phyloP scores from a whole-genome alignment of 306 rosid genomes.

The Geum urbanum region DNA sequence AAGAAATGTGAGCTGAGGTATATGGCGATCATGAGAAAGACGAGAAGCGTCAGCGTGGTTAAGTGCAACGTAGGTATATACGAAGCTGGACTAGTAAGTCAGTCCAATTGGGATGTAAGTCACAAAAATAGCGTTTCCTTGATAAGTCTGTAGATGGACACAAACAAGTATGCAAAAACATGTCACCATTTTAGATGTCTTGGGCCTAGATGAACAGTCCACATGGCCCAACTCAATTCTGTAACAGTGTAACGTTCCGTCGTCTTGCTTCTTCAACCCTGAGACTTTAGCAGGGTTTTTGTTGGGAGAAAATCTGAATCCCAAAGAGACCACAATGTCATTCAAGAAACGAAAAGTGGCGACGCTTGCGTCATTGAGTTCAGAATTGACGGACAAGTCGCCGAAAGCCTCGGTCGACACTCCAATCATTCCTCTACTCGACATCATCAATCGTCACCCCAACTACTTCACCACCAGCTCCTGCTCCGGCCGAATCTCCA shows the following conservation, averaged over 20 bases:
- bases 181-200: too few species aligned
- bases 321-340: slow-evolving; percentile 33
- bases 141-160: too few species aligned
- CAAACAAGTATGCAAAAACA: too few species aligned
- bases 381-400: slow-evolving; percentile 64
- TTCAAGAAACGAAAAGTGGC: slow-evolving; percentile 77
- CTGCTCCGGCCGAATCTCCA: slow-evolving; percentile 87
- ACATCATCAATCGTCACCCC: slow-evolving; percentile 59
- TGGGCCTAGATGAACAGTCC: background rate
- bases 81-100: too few species aligned
- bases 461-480: slow-evolving; percentile 87
- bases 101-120: too few species aligned
- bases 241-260: too few species aligned
- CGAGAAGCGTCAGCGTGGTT: fast-evolving
- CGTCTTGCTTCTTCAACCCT: background rate
- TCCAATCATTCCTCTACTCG: slow-evolving; percentile 71
- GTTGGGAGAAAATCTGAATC: background rate
- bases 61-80: too few species aligned
- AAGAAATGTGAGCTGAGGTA: too few species aligned
- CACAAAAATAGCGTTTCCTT: too few species aligned
- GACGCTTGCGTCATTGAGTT: slow-evolving; percentile 51
- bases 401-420: slow-evolving; percentile 75
- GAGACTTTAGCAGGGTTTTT: background rate
- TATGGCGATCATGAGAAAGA: too few species aligned
- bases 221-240: background rate